Evolutionary conservation across 2,329 filamentous ascomycete genomes (phyloP), one percentile per base, ranked within the genome.

Genomic region (Neonectria punicea): DNA sequence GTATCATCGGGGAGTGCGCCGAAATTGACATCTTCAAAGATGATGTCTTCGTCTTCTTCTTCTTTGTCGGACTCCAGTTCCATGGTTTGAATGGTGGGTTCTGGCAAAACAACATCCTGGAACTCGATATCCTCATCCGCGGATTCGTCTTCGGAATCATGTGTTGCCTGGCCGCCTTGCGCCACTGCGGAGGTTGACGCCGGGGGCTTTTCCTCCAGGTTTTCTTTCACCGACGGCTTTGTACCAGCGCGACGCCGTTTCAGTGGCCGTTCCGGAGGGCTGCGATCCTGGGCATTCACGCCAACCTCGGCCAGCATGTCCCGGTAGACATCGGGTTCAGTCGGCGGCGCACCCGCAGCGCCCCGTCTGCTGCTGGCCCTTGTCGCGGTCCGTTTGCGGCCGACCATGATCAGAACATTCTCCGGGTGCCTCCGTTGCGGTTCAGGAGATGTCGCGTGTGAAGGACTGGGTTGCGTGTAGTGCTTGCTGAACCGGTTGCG

Each of bases 21-120:
- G 51, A 87, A 80, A 43, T 84, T 79, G 16, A 87, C 77, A 50
- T 87, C 82, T 58, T 87, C 84, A 61, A 88, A 84, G 6, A 79
- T 69, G 6, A 83, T 67, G 7, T 81, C 80, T 11, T 82, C 80
- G 4, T 80, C 80, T 1, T 83, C 74, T 1, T 82, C 82, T 1
- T 82, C 80, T 1, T 84, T 83, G 10, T 85, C 84, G 0, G 83
- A 84, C 36, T 85, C 83, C 58, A 80, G 74, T 50, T 83, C 80
- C 59, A 86, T 79, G 1, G 85, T 88, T 71, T 88, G 86, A 18
- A 86, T 69, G 0, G 81, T 85, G 0, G 84, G 80, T 14, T 77
- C 68, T 1, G 86, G 85, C 3, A 86, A 69, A 4, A 75, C 69
- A 1, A 87, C 83, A 70, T 87, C 85, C 65, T 87, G 81, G 68